Evolutionary conservation across 116 monocot genomes (phyloP).

Genomic region (Phalaenopsis hybrid): DNA sequence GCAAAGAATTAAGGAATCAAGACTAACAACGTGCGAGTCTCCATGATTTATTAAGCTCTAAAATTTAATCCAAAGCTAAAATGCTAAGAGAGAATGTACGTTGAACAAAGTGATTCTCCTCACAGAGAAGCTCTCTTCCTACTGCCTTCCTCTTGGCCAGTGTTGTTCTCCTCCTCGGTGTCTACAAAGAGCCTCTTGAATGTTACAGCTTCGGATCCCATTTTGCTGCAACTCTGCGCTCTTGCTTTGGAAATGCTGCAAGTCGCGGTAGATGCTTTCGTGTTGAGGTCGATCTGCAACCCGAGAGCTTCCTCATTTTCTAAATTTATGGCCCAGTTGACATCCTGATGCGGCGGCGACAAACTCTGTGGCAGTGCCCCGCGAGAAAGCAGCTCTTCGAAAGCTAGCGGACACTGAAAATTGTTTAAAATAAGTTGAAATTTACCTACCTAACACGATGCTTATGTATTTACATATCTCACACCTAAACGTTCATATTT

Average conservation of each 20-base stretch:
- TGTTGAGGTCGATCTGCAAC: constrained; percentile 7
- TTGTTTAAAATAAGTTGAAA: not conserved
- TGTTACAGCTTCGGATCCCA: not conserved
- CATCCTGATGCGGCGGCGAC: not conserved
- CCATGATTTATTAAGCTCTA: too few relatives aligned
- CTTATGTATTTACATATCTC: too few relatives aligned
- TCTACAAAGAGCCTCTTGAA: not conserved
- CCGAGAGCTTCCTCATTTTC: constrained; percentile 6
- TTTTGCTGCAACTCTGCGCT: not conserved
- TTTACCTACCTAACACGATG: too few relatives aligned
- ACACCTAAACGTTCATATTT: too few relatives aligned
- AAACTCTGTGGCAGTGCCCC: not conserved
- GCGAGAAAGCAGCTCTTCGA: not conserved
- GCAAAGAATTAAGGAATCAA: too few relatives aligned
- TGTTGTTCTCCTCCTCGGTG: not conserved
- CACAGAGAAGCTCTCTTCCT: not conserved
- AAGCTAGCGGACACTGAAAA: constrained; percentile 4
- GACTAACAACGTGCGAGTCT: too few relatives aligned
- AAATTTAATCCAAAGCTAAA: too few relatives aligned
- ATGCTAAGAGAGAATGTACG: too few relatives aligned
- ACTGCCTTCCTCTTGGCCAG: constrained; percentile 7
- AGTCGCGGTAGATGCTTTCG: not conserved
- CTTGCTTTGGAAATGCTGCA: not conserved
- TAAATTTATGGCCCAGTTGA: not conserved
- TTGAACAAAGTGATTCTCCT: not conserved